These are phyloP conservation scores for Eucalyptus pauciflora DNA, from an alignment of 345 rosid species.

Conservation along the genomic window DNA sequence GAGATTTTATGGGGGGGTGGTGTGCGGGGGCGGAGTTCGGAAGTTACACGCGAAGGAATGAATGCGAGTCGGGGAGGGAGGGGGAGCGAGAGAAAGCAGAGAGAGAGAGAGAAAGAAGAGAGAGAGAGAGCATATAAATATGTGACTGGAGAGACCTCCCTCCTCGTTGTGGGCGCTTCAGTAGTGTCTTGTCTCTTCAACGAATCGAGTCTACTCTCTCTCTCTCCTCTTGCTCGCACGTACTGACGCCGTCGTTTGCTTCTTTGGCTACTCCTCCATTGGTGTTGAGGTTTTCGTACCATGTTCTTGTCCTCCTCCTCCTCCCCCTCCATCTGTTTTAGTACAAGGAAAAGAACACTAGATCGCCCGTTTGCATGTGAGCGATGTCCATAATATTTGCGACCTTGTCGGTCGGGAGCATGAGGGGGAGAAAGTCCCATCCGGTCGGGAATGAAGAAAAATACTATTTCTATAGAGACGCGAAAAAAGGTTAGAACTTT, in stretches of 20 bases:
- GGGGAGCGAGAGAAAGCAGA: too few species aligned
- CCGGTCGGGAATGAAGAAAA: not conserved
- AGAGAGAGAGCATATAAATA: not conserved
- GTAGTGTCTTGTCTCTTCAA: not conserved
- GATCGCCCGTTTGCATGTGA: not conserved
- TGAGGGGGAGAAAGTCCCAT: fast-evolving
- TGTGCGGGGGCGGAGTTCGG: not conserved
- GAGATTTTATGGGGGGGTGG: not conserved
- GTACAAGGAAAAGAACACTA: not conserved
- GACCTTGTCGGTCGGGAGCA: not conserved
- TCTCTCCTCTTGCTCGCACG: not conserved
- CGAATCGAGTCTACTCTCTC: not conserved
- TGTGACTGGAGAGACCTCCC: not conserved
- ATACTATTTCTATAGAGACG: not conserved
- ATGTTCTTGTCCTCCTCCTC: not conserved
- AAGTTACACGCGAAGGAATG: not conserved
- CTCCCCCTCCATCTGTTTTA: not conserved
- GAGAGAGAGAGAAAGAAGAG: not conserved
- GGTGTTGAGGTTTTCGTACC: not conserved
- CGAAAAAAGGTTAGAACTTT: fast-evolving
- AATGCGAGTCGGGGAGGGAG: not conserved
- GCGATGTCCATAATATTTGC: fast-evolving
- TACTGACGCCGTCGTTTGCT: not conserved
- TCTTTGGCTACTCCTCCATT: not conserved
- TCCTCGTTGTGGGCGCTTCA: not conserved